Percentiles rank a stretch among this genome's conserved stretches.
These are phyloP conservation scores for Ustilago trichophora DNA, from an alignment of 1,284 basidiomycete genomes.

Conservation along the genomic window DNA sequence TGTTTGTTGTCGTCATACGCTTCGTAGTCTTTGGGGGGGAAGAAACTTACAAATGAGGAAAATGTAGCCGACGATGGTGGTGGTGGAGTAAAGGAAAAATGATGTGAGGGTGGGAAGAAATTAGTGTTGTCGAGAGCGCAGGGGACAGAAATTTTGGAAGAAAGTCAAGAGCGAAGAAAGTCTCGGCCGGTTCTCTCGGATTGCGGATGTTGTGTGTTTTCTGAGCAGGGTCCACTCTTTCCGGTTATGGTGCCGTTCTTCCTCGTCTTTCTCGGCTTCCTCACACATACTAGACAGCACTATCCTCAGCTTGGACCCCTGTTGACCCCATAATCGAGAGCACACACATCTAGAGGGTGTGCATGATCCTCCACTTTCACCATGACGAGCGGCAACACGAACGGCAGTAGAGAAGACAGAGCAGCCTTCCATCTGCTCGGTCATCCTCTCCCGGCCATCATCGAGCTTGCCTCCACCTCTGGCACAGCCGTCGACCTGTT, in stretches of 20 bases:
- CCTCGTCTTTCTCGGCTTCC: neutral
- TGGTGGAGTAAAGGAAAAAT: neutral
- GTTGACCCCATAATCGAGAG: too few relatives aligned
- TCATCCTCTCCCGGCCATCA: constrained; percentile 58
- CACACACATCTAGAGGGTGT: too few relatives aligned
- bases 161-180: neutral
- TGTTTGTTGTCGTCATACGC: constrained; percentile 41
- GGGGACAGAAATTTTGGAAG: too few relatives aligned
- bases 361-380: too few relatives aligned
- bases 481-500: constrained; percentile 57
- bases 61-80: neutral
- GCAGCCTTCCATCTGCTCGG: constrained; percentile 58
- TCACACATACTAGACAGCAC: neutral
- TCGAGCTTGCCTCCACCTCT: constrained; percentile 48
- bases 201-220: too few relatives aligned
- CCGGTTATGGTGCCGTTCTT: too few relatives aligned
- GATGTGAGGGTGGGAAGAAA: neutral
- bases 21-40: neutral
- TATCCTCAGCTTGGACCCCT: too few relatives aligned
- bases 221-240: too few relatives aligned
- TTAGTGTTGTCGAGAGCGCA: too few relatives aligned
- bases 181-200: constrained; percentile 28
- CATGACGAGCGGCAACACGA: neutral
- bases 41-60: too few relatives aligned
- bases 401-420: constrained; percentile 25